phyloP scores from a whole-genome alignment of 805 yeast genomes.

The Kazachstania martiniae region DNA sequence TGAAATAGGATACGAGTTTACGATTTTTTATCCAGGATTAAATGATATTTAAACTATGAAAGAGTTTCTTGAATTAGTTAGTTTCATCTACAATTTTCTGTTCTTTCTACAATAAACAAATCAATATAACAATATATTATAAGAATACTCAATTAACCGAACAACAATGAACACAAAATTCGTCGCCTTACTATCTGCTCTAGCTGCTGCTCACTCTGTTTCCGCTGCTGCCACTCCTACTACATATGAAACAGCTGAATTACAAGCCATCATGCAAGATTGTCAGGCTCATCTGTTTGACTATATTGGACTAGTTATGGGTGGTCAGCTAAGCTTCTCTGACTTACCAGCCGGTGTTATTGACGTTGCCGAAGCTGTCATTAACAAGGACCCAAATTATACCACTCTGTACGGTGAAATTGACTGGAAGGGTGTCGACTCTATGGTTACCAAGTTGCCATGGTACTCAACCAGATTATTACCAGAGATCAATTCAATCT shows the following conservation, averaged over 20 bases:
- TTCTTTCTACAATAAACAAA: no score
- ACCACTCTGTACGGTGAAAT: conserved; percentile 25
- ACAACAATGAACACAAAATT: no score
- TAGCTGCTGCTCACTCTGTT: conserved; percentile 9
- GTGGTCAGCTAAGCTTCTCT: conserved; percentile 4
- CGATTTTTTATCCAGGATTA: no score
- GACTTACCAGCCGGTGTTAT: conserved; percentile 17
- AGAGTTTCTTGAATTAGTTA: no score
- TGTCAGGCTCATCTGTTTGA: conserved; percentile 13
- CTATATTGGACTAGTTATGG: conserved; percentile 14
- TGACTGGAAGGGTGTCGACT: conserved; percentile 22
- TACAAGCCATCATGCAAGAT: conserved; percentile 16
- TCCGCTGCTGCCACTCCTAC: conserved; percentile 8
- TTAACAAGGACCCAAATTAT: conserved; percentile 29
- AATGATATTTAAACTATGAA: no score
- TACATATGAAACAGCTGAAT: conserved; percentile 14
- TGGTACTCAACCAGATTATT: conserved; percentile 27
- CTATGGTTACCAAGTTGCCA: conserved; percentile 27
- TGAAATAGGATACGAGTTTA: no score
- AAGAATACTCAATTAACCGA: no score
- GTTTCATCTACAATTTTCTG: no score
- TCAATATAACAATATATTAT: no score
- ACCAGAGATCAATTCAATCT: conserved; percentile 8
- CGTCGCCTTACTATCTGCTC: conserved; percentile 8
- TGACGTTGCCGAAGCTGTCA: conserved; percentile 16